Evolutionary conservation across 257 asterid species (phyloP).

Genomic region (Mitragyna speciosa): DNA sequence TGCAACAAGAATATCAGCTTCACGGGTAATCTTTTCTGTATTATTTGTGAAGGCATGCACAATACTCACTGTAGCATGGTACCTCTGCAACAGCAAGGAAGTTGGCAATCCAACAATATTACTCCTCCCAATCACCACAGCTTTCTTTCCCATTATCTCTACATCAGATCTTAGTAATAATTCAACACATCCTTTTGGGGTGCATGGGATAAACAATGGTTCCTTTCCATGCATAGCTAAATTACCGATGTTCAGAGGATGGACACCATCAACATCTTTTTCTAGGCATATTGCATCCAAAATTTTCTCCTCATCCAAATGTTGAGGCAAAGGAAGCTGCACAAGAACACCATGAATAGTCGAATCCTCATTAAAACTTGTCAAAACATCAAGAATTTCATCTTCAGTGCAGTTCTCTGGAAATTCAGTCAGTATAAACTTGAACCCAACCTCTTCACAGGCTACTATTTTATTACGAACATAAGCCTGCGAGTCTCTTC

Average conservation of each 20-base stretch:
- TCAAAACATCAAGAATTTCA: slow-evolving; percentile 58
- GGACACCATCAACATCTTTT: slow-evolving; percentile 37
- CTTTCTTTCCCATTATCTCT: slow-evolving; percentile 27
- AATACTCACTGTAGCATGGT: slow-evolving; percentile 82
- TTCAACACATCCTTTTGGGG: slow-evolving; percentile 34
- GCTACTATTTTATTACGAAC: slow-evolving; percentile 73
- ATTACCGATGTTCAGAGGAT: slow-evolving; percentile 30
- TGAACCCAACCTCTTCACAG: slow-evolving; percentile 83
- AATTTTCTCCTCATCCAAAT: slow-evolving; percentile 30
- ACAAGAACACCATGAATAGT: slow-evolving; percentile 77
- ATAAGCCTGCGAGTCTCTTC: slow-evolving; percentile 71
- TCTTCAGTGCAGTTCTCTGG: slow-evolving; percentile 63
- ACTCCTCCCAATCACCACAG: slow-evolving; percentile 54
- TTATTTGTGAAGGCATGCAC: slow-evolving; percentile 60
- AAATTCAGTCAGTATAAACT: slow-evolving; percentile 46
- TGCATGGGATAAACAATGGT: slow-evolving; percentile 33
- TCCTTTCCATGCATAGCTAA: slow-evolving; percentile 30
- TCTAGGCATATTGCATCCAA: slow-evolving; percentile 21
- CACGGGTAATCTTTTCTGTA: slow-evolving; percentile 64
- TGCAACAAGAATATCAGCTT: slow-evolving; percentile 79
- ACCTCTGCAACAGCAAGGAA: slow-evolving; percentile 85
- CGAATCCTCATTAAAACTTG: slow-evolving; percentile 58
- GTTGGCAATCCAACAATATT: slow-evolving; percentile 86
- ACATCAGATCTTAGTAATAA: slow-evolving; percentile 28
- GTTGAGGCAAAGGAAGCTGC: slow-evolving; percentile 91